Evolutionary conservation across 331 rosid species (phyloP).

Genomic region (Cydonia oblonga): DNA sequence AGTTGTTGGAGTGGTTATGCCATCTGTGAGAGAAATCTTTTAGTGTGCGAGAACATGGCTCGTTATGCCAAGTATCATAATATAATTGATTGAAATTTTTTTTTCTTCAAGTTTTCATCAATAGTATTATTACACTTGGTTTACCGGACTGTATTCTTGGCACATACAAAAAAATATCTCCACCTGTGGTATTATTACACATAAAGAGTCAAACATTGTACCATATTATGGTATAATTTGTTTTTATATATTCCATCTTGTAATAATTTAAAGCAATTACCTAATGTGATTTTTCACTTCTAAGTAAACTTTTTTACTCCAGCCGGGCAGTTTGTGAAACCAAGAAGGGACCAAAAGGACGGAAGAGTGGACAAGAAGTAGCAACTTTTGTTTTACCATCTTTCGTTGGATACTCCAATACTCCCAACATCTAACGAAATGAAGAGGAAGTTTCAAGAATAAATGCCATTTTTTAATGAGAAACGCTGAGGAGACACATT

Average conservation of each 20-base stretch:
- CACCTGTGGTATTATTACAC: no score
- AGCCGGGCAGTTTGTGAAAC: not conserved
- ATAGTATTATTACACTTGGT: no score
- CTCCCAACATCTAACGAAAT: not conserved
- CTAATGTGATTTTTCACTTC: no score
- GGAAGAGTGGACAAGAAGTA: not conserved
- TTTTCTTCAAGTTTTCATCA: no score
- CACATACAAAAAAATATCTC: not conserved
- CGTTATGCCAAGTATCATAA: not conserved
- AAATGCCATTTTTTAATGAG: not conserved
- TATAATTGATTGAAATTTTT: no score
- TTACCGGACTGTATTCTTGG: not conserved
- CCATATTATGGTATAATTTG: no score
- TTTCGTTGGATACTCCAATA: not conserved
- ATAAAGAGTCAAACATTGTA: no score
- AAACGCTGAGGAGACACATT: no score
- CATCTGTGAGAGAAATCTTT: slow-evolving; percentile 1
- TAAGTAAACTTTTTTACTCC: not conserved
- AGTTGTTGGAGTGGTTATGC: slow-evolving; percentile 40
- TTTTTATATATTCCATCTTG: no score
- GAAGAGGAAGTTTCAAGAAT: not conserved
- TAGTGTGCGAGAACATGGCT: slow-evolving; percentile 9
- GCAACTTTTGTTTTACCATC: not conserved
- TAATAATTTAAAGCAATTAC: not conserved
- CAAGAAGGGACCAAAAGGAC: not conserved